Evolutionary conservation across 2,329 filamentous ascomycete genomes (phyloP), one percentile per base, ranked within the genome.

Genomic region (Fusarium tricinctum): DNA sequence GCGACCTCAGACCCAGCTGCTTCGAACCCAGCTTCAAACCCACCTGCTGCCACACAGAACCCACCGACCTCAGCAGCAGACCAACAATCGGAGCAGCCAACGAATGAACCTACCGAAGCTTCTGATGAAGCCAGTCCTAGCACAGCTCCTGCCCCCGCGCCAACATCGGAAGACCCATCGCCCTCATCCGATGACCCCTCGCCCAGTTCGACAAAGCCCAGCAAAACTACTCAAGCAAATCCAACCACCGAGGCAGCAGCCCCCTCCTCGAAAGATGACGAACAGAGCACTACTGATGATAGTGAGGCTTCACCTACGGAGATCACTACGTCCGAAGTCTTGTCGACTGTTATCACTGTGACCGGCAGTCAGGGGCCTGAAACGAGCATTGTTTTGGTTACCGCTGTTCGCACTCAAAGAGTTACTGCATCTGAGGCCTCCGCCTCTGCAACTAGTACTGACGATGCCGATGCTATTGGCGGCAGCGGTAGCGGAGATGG

Each of bases 401-500:
- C 73, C 8, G 66, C 67, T 17, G 71, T 75, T 28, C 72, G 63
- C 8, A 76, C 68, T 9, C 64, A 64, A 22, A 30, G 50, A 19
- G 59, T 63, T 33, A 54, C 52, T n/a, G 40, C 43, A 32, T 38
- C 60, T 7, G 40, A 66, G 7, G 23, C 52, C 20, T 60, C 76
- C 7, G 45, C 73, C 1, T 63, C 76, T 13, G 62, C 70, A 14
- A 69, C 72, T 9, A 63, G 74, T 12, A 74, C 78, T 7, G 61
- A 76, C 4, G 66, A 76, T 14, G 66, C 77, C 4, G 75, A 77
- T 8, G 58, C 77, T 8, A 71, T 76, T 59, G 69, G 74, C 52
- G 70, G 74, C 1, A 46, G 50, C 19, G 43, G 38, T 14, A 48
- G 35, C 26, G 40, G 60, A 14, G 73, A 77, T 8, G 67, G 73